These are phyloP conservation scores for Trichoderma virens DNA, from an alignment of 495 filamentous ascomycete genomes.

Conservation along the genomic window DNA sequence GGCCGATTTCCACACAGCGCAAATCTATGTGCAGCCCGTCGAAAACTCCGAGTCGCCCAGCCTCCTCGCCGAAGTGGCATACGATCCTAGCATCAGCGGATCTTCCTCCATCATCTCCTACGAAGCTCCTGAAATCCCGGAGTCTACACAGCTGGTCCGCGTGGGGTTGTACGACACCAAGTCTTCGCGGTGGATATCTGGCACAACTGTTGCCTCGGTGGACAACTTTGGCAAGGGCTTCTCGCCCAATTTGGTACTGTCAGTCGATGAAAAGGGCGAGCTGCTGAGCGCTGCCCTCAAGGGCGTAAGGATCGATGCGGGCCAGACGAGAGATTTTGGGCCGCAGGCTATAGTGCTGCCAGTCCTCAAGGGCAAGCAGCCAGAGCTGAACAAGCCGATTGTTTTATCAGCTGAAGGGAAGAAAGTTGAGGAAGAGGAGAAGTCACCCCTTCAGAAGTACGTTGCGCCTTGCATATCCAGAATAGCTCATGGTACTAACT, in stretches of 20 bases:
- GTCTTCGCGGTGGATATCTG: conserved; percentile 35
- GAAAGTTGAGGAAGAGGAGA: conserved; percentile 49
- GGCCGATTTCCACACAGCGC: conserved; percentile 22
- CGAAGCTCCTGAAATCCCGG: conserved; percentile 38
- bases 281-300: conserved; percentile 32
- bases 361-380: conserved; percentile 41
- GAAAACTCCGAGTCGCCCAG: conserved; percentile 22
- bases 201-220: conserved; percentile 37
- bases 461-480: conserved; percentile 31
- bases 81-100: conserved; percentile 27
- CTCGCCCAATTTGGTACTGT: conserved; percentile 39
- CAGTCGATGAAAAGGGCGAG: conserved; percentile 30
- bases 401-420: conserved; percentile 56
- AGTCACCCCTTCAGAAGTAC: conserved; percentile 65
- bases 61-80: conserved; percentile 41
- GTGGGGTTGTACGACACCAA: conserved; percentile 40
- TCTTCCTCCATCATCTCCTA: conserved; percentile 34
- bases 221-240: conserved; percentile 48
- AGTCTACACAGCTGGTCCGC: conserved; percentile 32
- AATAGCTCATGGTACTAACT: conserved; percentile 17
- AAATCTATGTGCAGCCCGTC: conserved; percentile 41
- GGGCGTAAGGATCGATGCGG: conserved; percentile 45
- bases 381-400: conserved; percentile 56
- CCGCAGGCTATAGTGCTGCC: conserved; percentile 44
- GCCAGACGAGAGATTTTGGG: conserved; percentile 48